A percentile compares a stretch with the other conserved stretches of the same genome.
phyloP scores from a whole-genome alignment of 768 basidiomycete species.

The Agrocybe pediades region DNA sequence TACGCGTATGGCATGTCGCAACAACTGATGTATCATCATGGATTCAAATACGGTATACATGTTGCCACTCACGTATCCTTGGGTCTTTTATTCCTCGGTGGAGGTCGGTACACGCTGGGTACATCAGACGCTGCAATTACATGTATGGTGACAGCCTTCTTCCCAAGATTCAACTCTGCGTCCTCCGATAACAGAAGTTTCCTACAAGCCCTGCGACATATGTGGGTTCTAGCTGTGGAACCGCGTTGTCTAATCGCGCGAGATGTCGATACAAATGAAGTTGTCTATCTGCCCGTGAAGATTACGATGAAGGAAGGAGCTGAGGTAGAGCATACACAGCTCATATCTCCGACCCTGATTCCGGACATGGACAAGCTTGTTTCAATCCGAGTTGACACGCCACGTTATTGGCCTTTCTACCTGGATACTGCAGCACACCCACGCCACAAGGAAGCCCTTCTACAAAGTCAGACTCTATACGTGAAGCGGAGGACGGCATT shows the following conservation, averaged over 20 bases:
- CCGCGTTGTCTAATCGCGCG: conserved; percentile 90
- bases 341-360: conserved; percentile 92
- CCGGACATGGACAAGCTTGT: conserved; percentile 83
- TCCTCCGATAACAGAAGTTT: conserved; percentile 90
- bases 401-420: conserved; percentile 93
- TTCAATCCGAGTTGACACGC: conserved; percentile 88
- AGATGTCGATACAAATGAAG: conserved; percentile 89
- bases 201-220: conserved; percentile 89
- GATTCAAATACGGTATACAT: conserved; percentile 85
- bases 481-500: conserved; percentile 94
- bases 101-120: conserved; percentile 89
- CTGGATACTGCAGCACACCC: conserved; percentile 73
- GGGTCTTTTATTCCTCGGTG: conserved; percentile 91
- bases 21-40: conserved; percentile 58
- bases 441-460: conserved; percentile 66
- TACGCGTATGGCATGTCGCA: conserved; percentile 89
- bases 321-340: conserved; percentile 64
- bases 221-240: conserved; percentile 96
- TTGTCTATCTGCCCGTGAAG: conserved; percentile 92
- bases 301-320: conserved; percentile 73
- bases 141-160: conserved; percentile 87
- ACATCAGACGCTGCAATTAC: conserved; percentile 92
- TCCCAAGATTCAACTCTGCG: conserved; percentile 79
- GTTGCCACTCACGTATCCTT: conserved; percentile 89
- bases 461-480: conserved; percentile 80